Base-by-base conservation (phyloP, 169 alveolate genomes). In the Cystoisospora suis region DNA sequence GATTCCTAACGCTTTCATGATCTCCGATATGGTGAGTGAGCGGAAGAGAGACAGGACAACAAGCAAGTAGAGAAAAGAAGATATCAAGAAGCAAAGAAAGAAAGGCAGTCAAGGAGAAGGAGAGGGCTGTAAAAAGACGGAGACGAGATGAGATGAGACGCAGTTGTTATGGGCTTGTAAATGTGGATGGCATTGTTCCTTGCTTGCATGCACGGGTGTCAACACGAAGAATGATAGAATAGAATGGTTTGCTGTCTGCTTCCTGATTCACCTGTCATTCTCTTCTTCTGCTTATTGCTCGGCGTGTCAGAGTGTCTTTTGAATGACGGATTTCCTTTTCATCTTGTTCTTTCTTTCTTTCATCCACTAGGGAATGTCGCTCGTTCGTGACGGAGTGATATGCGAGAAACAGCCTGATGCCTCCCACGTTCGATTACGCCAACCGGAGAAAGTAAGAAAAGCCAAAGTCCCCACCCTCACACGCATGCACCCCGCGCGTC, bases 1-100 rank as follows among this genome's bases (percentile, higher is more conserved):
- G 5, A 96, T 94, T 0, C 94, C 97, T 47, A 95, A 96, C 90
- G 98, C 97, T 17, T 96, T 95, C 88, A 95, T 96, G 96, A 96
- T 96, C n/a, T 96, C 98, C 15, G 98, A 96, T 89, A 69, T 94
- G 88, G 93, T 89, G 49, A 3, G 89, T 12, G 65, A 32, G 29
- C 36, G 12, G 40, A n/a, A 65, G 2, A n/a, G 42, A 65, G 44
- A n/a, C 23, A 65, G 44, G 42, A 12, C n/a, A n/a, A 65, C 45
- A 65, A 9, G 61, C 61, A 12, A 1, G 42, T 29, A 27, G 42
- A 36, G 56, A 1, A 36, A 32, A 38, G 32, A 38, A 72, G 83
- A 72, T 2, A 38, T 6, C 53, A 29, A 72, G 3, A 34, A 36
- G 32, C 58, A 38, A 34, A 6, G 56, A 40, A 15, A 72, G 56